These are phyloP conservation scores for Plenodomus tracheiphilus DNA, from an alignment of 2,329 filamentous ascomycete genomes.

Conservation along the genomic window DNA sequence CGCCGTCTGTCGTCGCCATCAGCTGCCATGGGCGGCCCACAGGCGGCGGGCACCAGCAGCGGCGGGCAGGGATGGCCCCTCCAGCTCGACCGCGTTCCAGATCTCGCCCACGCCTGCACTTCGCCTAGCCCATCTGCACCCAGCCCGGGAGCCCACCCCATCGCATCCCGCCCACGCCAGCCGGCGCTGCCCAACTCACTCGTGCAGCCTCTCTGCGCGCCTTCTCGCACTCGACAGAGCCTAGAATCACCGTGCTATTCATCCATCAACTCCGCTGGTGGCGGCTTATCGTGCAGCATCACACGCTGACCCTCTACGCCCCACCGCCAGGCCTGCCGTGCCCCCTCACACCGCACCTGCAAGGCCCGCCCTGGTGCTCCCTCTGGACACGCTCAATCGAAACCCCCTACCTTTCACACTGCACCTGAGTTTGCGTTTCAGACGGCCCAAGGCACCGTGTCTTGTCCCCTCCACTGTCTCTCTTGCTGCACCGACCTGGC, in stretches of 20 bases:
- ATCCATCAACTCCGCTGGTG: background rate
- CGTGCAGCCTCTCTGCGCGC: background rate
- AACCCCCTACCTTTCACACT: background rate
- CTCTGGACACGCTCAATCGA: too few species aligned
- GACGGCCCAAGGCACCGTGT: background rate
- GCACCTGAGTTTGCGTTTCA: background rate
- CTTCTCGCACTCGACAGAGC: background rate
- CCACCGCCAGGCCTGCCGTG: background rate
- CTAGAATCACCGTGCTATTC: background rate
- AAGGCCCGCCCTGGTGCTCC: background rate
- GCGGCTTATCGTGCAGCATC: background rate
- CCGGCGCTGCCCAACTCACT: too few species aligned
- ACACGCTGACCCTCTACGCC: background rate
- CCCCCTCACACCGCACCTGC: background rate
- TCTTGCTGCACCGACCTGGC: background rate
- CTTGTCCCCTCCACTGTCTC: background rate
- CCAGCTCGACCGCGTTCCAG: conserved; percentile 14
- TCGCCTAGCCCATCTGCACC: background rate
- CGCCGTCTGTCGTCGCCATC: background rate
- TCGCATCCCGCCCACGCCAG: background rate
- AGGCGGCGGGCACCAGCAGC: background rate
- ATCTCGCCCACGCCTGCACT: conserved; percentile 3
- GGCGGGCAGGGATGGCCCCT: conserved; percentile 8
- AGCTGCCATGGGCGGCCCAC: conserved; percentile 6
- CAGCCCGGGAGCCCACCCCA: background rate